phyloP scores from a whole-genome alignment of 139 green algal species.

The Tetraselmis chui region DNA sequence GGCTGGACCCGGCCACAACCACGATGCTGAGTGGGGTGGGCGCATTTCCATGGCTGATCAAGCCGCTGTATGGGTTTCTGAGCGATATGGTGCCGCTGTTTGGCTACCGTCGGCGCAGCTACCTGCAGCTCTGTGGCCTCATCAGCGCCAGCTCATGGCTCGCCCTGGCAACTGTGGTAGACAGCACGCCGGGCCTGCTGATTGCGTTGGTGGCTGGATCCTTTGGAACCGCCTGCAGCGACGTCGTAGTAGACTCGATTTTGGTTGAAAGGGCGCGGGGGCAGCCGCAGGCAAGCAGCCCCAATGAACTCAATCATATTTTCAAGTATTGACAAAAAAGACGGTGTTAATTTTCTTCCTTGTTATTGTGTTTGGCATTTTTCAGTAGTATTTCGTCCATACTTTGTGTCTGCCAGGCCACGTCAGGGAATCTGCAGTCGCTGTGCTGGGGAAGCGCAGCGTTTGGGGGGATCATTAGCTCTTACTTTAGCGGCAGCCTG shows the following conservation, averaged over 20 bases:
- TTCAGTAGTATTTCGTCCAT: not conserved
- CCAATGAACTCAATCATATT: too few relatives aligned
- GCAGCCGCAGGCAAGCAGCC: conserved; percentile 35
- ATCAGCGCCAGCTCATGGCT: conserved; percentile 54
- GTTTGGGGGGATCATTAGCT: conserved; percentile 67
- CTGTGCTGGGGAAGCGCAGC: conserved; percentile 85
- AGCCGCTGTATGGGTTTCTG: conserved; percentile 92
- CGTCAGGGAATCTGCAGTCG: conserved; percentile 78
- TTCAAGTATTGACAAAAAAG: too few relatives aligned
- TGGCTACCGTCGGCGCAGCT: conserved; percentile 80
- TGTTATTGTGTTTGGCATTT: too few relatives aligned
- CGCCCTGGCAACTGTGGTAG: conserved; percentile 45
- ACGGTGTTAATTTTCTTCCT: too few relatives aligned
- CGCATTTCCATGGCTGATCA: conserved; percentile 76
- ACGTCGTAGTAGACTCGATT: conserved; percentile 97
- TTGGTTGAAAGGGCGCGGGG: conserved; percentile 74
- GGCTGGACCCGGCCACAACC: conserved; percentile 72
- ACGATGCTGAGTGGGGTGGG: conserved; percentile 46
- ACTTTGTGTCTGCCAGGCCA: conserved; percentile 35
- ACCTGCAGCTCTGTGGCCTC: conserved; percentile 74
- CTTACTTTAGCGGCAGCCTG: conserved; percentile 83
- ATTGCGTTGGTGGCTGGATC: conserved; percentile 51
- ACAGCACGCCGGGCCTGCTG: conserved; percentile 30
- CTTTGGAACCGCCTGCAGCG: conserved; percentile 69
- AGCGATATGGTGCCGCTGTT: conserved; percentile 85